phyloP scores from a whole-genome alignment of 805 yeast species.

The Kluyveromyces starmeri region DNA sequence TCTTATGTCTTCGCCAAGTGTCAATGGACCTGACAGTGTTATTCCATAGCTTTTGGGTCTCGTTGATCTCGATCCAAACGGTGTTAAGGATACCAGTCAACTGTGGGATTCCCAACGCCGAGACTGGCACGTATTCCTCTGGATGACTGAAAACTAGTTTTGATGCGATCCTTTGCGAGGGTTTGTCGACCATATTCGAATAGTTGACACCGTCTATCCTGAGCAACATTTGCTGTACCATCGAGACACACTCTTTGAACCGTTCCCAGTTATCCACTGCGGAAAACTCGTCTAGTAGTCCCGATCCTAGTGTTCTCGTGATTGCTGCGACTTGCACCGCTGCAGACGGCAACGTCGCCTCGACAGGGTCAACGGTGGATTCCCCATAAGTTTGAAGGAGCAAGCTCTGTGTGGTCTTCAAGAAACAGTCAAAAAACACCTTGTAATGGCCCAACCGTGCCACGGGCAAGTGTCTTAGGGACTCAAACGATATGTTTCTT shows the following conservation, averaged over 20 bases:
- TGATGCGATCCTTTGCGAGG: conserved; percentile 1
- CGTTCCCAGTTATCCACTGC: neutral
- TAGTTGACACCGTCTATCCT: conserved; percentile 2
- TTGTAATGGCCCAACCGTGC: conserved; percentile 4
- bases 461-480: conserved; percentile 4
- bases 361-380: too few species aligned
- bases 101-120: conserved; percentile 3
- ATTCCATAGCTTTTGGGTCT: conserved; percentile 3
- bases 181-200: conserved; percentile 1
- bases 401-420: neutral
- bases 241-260: neutral
- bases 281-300: neutral
- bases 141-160: conserved; percentile 1
- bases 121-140: conserved; percentile 2
- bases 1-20: conserved; percentile 1
- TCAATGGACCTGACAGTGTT: conserved; percentile 3
- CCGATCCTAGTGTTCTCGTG: too few species aligned
- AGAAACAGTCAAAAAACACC: conserved; percentile 2
- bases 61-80: conserved; percentile 3
- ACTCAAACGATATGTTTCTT: conserved; percentile 5
- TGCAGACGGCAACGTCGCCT: too few species aligned
- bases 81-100: conserved; percentile 3
- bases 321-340: too few species aligned
- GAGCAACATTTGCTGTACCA: conserved; percentile 1
- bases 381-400: neutral